Percentiles rank a stretch among this genome's conserved stretches.
These are phyloP conservation scores for Aspergillus niger DNA, from an alignment of 2,329 filamentous ascomycete species.

Conservation along the genomic window DNA sequence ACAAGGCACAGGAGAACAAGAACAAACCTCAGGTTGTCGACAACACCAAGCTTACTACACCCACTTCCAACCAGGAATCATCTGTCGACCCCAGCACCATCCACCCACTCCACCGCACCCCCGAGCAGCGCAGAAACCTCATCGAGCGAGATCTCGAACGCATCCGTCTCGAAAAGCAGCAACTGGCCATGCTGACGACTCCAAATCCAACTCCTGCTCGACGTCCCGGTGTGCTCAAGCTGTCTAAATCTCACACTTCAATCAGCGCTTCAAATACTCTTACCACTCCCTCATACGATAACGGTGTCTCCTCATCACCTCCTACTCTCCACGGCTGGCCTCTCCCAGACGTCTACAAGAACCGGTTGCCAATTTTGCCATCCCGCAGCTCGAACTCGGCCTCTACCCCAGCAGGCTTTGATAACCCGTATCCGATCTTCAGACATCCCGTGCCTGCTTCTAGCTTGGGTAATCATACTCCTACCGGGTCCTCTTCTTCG, in stretches of 20 bases:
- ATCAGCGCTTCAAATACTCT: background rate
- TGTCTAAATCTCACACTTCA: background rate
- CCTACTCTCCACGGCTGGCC: background rate
- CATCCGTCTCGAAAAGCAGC: background rate
- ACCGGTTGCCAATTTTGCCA: background rate
- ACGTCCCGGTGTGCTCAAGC: background rate
- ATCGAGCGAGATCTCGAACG: slow-evolving; percentile 7
- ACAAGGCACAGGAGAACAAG: too few species aligned
- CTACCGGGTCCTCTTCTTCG: background rate
- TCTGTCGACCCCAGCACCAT: slow-evolving; percentile 10
- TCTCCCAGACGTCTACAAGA: background rate
- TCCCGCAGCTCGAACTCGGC: background rate
- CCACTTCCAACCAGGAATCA: too few species aligned
- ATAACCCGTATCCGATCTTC: background rate
- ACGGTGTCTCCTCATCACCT: too few species aligned
- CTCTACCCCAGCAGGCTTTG: background rate
- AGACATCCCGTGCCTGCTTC: background rate
- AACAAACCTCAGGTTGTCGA: too few species aligned
- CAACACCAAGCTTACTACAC: too few species aligned
- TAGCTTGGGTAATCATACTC: background rate
- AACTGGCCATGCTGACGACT: background rate
- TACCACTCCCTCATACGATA: too few species aligned
- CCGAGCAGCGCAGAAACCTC: slow-evolving; percentile 11
- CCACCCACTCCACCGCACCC: slow-evolving; percentile 15
- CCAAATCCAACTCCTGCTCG: background rate